Percentiles rank a stretch among this genome's conserved stretches.
phyloP scores from a whole-genome alignment of 2,329 filamentous ascomycete species.

The Fusarium transvaalense region DNA sequence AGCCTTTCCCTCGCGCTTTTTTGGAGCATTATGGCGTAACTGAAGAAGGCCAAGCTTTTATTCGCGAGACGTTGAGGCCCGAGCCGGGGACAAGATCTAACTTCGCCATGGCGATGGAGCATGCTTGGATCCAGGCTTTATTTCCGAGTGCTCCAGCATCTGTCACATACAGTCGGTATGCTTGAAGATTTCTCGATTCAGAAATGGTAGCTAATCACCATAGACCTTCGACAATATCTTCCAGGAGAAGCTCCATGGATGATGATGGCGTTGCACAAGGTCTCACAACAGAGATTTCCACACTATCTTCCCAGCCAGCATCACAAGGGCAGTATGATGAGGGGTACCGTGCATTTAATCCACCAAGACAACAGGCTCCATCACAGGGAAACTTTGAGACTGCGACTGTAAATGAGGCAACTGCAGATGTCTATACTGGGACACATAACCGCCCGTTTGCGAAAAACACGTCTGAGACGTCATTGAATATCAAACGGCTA shows the following conservation, averaged over 20 bases:
- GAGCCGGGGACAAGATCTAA: neutral
- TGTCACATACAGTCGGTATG: neutral
- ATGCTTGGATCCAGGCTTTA: neutral
- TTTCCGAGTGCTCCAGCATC: neutral
- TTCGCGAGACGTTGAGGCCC: neutral
- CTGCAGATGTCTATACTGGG: neutral
- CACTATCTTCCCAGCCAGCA: neutral
- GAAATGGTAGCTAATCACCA: neutral
- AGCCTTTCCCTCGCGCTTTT: neutral
- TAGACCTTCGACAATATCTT: neutral
- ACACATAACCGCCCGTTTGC: neutral
- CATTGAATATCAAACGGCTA: neutral
- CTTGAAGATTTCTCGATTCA: neutral
- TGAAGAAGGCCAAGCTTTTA: neutral
- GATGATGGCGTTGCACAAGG: neutral
- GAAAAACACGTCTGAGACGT: too few relatives aligned
- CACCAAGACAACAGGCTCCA: neutral
- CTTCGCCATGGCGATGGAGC: neutral
- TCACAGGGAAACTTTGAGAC: neutral
- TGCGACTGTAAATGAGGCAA: neutral
- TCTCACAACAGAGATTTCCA: neutral
- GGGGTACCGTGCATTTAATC: fast-evolving
- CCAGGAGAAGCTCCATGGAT: neutral
- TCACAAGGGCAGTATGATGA: neutral
- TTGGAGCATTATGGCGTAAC: neutral